Percentiles rank a stretch among this genome's conserved stretches.
Conservation (phyloP, 176 grass and related monocot species). For the Carex parvula region DNA sequence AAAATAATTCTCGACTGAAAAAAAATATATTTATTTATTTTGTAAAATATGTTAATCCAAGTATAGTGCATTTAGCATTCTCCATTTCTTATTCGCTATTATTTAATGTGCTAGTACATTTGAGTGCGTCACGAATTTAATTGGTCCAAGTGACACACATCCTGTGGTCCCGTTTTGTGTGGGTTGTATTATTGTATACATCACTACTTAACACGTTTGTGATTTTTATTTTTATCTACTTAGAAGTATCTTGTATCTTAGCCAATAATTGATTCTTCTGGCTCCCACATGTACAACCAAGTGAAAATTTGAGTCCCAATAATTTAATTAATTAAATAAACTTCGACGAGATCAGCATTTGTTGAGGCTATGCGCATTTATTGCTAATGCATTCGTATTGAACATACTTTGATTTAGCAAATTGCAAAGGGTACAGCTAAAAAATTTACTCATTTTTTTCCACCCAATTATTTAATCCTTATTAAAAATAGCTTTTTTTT, state of each 20-base stretch:
- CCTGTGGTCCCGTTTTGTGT: conserved; percentile 1
- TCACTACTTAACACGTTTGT: conserved; percentile 8
- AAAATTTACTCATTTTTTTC: no score
- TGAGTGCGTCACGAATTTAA: conserved; percentile 17
- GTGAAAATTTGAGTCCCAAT: neutral
- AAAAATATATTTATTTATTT: no score
- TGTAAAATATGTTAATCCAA: neutral
- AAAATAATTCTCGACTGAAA: no score
- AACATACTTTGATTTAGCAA: neutral
- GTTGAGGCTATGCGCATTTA: neutral
- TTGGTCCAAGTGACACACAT: conserved; percentile 5
- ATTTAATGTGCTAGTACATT: neutral
- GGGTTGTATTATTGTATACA: neutral
- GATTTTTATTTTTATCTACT: conserved; percentile 10
- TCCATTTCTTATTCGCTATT: neutral
- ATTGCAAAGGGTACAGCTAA: no score
- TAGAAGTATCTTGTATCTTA: neutral
- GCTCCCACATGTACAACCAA: neutral
- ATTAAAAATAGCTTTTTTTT: no score
- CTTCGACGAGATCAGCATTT: neutral
- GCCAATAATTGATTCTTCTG: neutral
- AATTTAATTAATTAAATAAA: neutral
- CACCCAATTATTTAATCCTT: no score
- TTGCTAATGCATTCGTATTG: neutral
- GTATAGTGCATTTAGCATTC: neutral